Base-by-base conservation (phyloP, 2,329 filamentous ascomycete species). In the Colletotrichum tofieldiae region DNA sequence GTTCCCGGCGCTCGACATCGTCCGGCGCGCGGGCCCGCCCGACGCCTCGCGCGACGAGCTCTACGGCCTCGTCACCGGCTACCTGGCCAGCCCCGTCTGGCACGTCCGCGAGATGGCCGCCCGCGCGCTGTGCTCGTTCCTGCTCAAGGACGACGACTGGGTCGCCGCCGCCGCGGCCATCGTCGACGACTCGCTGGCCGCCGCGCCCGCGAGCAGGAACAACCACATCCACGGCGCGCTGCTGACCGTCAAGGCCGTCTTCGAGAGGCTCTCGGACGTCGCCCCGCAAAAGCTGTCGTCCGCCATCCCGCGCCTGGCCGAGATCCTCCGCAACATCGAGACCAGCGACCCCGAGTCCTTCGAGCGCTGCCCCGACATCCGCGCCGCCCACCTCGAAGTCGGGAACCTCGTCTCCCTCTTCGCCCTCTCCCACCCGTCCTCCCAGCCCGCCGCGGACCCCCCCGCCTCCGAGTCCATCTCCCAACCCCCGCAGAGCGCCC, bases 81-180 rank as follows among this genome's bases (percentile, higher is more conserved):
- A 95, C 66, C 85, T 94, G 4, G 88, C 85, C 14, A 94, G 92
- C 73, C 88, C 88, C 0, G 89, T 94, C 23, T 96, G 94, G 94
- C 93, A 95, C 78, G 90, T 96, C 8, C 87, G 94, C 61, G 93
- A 96, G 76, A 94, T 95, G 79, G 93, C 94, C 0, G 93, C 94
- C 0, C 87, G 93, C 20, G 94, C 93, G 0, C 84, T 94, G 16
- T 91, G 90, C 77, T 91, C 90, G 0, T 90, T 92, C 73, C 81
- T 92, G 29, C 79, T 91, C 2, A 84, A 86, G 23, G 80, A 85
- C 4, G 80, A 84, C n/a, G 80, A 84, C 32, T 91, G 89, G 88
- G 78, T 87, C 0, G 76, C 76, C 12, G 78, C 79, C 1, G 78
- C 90, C 5, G 78, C 78, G 35, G 71, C 74, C 18, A 77, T 88